Base-by-base conservation (phyloP, 306 rosid species). In the Carpinus viminea region DNA sequence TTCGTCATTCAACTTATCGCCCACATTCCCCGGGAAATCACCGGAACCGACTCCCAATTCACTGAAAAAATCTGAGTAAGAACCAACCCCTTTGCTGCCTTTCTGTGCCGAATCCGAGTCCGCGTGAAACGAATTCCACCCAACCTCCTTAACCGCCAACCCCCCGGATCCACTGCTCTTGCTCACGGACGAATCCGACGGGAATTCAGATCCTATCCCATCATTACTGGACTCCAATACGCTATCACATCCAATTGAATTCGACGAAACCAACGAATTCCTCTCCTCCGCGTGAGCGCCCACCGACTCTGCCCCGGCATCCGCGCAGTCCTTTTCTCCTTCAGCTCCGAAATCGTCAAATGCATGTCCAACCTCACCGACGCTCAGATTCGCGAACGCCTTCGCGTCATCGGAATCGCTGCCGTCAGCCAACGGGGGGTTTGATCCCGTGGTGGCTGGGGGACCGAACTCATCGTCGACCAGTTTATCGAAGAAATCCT, bases 401-500 rank as follows among this genome's bases (percentile, higher is more conserved):
- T 76, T 86, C 0, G 81, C 89, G 20, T 86, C 95, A 75, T 88
- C 93, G 6, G 95, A 87, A 88, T 87, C 88, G 68, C 48, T 87
- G 1, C 83, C 89, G 55, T 84, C 85, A 1, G 75, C 66, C 41
- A 74, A 79, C 16, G 75, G 60, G 48, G 81, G 46, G 54, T 80
- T 86, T 21, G 76, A 73, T 61, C 55, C 74, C 4, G 78, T 10
- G 15, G 31, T 41, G 21, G 72, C 38, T 16, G 74, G 34, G 21
- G 90, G 87, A 59, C 36, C 86, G 51, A 78, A 73, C 55, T 90
- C 97, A 76, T 94, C 95, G 80, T 89, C 91, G 18, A 93, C 96
- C 83, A 93, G 83, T 83, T 90, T 93, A 84, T 93, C 98, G 60
- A 93, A 93, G 83, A 93, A 93, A 85, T 91, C 98, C 81, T 85